Conservation (phyloP, 768 basidiomycete genomes). For the Chiua virens region DNA sequence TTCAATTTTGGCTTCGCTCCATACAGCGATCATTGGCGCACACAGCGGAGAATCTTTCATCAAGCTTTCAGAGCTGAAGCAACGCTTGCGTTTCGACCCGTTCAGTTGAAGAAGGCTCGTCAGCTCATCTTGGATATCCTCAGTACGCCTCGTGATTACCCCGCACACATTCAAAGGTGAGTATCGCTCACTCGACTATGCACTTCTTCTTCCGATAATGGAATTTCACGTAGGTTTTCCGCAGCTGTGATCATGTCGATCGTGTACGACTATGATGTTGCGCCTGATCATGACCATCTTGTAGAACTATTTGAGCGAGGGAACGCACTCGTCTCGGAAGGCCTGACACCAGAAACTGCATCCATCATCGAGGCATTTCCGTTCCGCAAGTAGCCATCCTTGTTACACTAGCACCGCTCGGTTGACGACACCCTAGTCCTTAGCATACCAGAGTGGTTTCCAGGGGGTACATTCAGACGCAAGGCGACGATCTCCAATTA, state of each 20-base stretch:
- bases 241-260: conserved; percentile 40
- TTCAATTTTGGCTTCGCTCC: too few species aligned
- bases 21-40: too few species aligned
- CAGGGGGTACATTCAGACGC: conserved; percentile 29
- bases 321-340: conserved; percentile 10
- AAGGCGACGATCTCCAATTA: conserved; percentile 7
- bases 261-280: conserved; percentile 40
- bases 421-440: conserved; percentile 25
- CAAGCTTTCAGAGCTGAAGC: conserved; percentile 10
- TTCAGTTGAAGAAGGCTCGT: conserved; percentile 19
- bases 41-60: too few species aligned
- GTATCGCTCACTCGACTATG: not conserved
- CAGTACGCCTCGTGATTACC: not conserved
- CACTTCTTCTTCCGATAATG: not conserved
- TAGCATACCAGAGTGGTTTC: conserved; percentile 23
- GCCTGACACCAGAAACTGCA: conserved; percentile 14
- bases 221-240: conserved; percentile 25
- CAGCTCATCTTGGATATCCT: conserved; percentile 20
- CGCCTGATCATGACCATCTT: conserved; percentile 36
- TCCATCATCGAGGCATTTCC: conserved; percentile 20
- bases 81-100: conserved; percentile 4
- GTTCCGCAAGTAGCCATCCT: conserved; percentile 12
- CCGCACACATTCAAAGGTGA: conserved; percentile 9
- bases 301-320: conserved; percentile 39
- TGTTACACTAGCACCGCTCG: not conserved